These are phyloP conservation scores for Linnemannia zychae DNA, from an alignment of 192 early-diverging fungal species.

Conservation along the genomic window DNA sequence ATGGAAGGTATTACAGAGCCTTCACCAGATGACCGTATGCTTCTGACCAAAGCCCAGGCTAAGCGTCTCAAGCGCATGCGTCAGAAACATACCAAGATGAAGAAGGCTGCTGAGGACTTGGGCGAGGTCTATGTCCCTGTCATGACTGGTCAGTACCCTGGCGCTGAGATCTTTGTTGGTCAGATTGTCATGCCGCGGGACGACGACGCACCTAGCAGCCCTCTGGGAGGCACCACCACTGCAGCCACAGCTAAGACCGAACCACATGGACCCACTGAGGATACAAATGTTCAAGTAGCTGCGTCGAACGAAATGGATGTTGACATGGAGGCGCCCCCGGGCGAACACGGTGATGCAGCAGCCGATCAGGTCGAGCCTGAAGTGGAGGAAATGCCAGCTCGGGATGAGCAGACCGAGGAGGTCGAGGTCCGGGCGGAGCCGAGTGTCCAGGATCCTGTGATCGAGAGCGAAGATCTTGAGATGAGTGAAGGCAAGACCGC, in stretches of 20 bases:
- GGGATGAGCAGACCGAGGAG: neutral
- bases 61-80: slow-evolving; percentile 1
- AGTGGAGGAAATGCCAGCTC: neutral
- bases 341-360: neutral
- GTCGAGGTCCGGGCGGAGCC: neutral
- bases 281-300: neutral
- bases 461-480: neutral
- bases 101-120: neutral
- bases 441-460: neutral
- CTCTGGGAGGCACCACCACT: neutral
- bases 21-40: neutral
- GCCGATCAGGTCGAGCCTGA: neutral
- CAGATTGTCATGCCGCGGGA: neutral
- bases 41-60: neutral
- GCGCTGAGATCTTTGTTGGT: neutral
- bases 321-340: neutral
- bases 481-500: neutral
- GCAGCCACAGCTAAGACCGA: neutral
- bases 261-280: neutral
- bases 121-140: neutral
- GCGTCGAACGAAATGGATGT: neutral
- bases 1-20: neutral
- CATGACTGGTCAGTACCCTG: neutral
- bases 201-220: neutral
- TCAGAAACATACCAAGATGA: neutral